Evolutionary conservation across 2,329 filamentous ascomycete genomes (phyloP), one percentile per base, ranked within the genome.

Genomic region (Hyphodiscus sp.): DNA sequence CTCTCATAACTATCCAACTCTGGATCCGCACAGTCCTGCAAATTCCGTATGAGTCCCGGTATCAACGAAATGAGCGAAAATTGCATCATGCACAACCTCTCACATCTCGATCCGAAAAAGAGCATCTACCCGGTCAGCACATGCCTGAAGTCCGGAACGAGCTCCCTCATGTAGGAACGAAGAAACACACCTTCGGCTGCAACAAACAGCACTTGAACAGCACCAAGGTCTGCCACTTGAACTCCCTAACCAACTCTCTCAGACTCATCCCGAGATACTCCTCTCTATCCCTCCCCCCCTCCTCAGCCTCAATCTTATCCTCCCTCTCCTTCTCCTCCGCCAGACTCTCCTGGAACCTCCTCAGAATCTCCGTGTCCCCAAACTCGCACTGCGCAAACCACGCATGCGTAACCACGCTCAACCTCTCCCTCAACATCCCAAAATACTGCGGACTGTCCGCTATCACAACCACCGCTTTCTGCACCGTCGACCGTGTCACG

Each of bases 371-470:
- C 47, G 86, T 79, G 69, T 97, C 92, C 26, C 86, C 84, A 67
- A 99, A 99, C 68, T 97, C 90, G 56, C 76, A 86, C 76, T 99
- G 94, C 57, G 87, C 89, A 72, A 99, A 99, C 94, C 94, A 99
- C 20, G 92, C 92, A 63, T 85, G 87, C 3, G 92, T 96, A 16
- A 99, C 91, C 30, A 96, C 85, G 47, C 88, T 87, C 59, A 99
- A 74, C 61, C 94, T 86, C 71, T 97, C 89, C 64, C 92, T 85
- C 68, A 99, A 75, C 74, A 94, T 88, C 52, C 91, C 91, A 70
- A 99, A 95, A 65, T 84, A 84, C 67, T 94, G 88, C 9, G 94
- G 94, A 58, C 83, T 90, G 70, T 96, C 89, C 51, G 89, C 91
- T 62, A 99, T 90, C 52, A 96, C 91, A 45, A 99, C 92, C 2